Conservation (phyloP, 2,329 filamentous ascomycete genomes). For the Cucurbitaria berberidis region DNA sequence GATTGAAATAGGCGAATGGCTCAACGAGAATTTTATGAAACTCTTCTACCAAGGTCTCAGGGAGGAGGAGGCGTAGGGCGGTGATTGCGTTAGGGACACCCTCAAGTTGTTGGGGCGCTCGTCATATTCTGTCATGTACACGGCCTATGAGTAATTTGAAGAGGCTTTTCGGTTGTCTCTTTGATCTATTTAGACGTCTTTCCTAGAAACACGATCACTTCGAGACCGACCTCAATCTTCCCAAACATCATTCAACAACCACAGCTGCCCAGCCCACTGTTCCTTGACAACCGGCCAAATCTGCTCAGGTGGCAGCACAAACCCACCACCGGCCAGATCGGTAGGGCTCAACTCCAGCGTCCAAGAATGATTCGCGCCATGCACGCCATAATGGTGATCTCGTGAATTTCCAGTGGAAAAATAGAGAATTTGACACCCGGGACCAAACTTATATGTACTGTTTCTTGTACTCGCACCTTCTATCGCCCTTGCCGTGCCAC, state of each 20-base stretch:
- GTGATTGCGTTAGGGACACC: no score
- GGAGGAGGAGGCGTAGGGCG: no score
- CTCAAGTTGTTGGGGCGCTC: no score
- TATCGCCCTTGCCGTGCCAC: constrained; percentile 52
- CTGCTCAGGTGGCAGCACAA: constrained; percentile 55
- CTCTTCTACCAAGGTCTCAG: no score
- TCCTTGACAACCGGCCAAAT: constrained; percentile 55
- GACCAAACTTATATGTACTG: constrained; percentile 51
- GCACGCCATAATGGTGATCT: constrained; percentile 52
- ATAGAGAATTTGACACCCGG: constrained; percentile 66
- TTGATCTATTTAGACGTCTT: no score
- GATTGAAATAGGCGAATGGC: no score
- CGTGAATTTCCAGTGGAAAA: constrained; percentile 55
- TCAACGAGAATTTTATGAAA: no score
- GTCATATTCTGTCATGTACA: no score
- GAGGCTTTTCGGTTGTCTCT: no score
- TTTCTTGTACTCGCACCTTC: constrained; percentile 46
- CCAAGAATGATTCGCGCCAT: constrained; percentile 52
- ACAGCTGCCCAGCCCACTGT: constrained; percentile 51
- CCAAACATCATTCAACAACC: constrained; percentile 27
- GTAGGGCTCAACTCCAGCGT: constrained; percentile 54
- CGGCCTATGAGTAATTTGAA: no score
- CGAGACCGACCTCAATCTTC: no score
- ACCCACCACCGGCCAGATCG: constrained; percentile 55
- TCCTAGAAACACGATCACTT: no score